Evolutionary conservation across 768 basidiomycete species (phyloP), one percentile per base, ranked within the genome.

Genomic region (Lactarius akahatsu): DNA sequence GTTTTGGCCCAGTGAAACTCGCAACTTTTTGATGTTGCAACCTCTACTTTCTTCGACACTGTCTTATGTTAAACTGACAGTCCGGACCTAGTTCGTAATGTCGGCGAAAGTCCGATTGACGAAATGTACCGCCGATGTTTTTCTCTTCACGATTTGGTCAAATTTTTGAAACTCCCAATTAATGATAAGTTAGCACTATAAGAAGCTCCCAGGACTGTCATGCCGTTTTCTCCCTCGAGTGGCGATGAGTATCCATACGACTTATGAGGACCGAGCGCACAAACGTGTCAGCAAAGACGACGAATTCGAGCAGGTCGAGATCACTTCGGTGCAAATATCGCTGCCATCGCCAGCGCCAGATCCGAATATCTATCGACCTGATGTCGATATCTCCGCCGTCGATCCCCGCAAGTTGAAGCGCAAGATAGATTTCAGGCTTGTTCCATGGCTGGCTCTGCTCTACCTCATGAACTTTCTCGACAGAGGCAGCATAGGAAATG

Each of bases 401-500:
- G 78, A 89, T 70, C 87, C 87, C 73, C 78, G 76, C 57, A 82
- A 77, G 61, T 78, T 90, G 30, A 68, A 81, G 68, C 72, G 87
- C 55, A 87, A 82, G 74, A 83, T 90, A 58, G 89, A 91, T 73
- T 63, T 85, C 70, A 82, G 81, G 71, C 79, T 93, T 63, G 81
- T 93, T 38, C 92, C 92, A 40, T 92, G 89, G 87, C 77, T 94
- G 30, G 81, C 86, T 10, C 71, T 91, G 9, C 78, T 94, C 28
- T 92, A 92, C 74, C 79, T 92, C 32, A 79, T 93, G 70, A 90
- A 85, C 74, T 93, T 89, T 73, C 78, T 92, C 76, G 75, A 89
- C 65, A 73, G 80, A 71, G 79, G 80, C 45, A 82, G 84, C 62
- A 86, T 92, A 71, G 91, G 89, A 50, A 91, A 91, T 74, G 88